phyloP scores from a whole-genome alignment of 495 filamentous ascomycete species.

The Gamarada debralockiae region DNA sequence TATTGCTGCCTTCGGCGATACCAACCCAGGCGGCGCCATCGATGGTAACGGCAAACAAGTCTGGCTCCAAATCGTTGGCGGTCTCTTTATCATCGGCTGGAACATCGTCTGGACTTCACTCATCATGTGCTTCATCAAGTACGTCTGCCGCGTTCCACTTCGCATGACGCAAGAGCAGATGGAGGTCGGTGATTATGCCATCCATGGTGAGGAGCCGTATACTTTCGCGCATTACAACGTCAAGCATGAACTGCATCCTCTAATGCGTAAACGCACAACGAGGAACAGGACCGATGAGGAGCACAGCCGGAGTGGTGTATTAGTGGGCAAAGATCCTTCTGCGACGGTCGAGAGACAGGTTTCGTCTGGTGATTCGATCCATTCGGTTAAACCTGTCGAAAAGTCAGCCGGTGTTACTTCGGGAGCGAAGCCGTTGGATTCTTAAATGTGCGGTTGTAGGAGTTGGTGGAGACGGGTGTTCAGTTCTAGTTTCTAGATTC shows the following conservation, averaged over 20 bases:
- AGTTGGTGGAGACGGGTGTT: too few relatives aligned
- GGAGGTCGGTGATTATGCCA: conserved; percentile 45
- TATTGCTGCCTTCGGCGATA: conserved; percentile 43
- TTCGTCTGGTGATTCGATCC: background rate
- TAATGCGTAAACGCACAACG: conserved; percentile 1
- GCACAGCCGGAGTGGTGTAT: background rate
- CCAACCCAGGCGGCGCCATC: conserved; percentile 48
- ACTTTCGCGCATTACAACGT: conserved; percentile 30
- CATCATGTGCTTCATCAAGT: conserved; percentile 52
- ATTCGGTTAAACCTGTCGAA: background rate
- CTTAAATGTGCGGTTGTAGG: too few relatives aligned
- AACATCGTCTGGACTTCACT: conserved; percentile 51
- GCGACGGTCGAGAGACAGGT: background rate
- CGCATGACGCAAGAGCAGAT: conserved; percentile 44
- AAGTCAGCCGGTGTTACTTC: too few relatives aligned
- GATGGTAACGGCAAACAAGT: conserved; percentile 50
- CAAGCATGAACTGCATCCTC: conserved; percentile 14
- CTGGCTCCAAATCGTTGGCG: conserved; percentile 50
- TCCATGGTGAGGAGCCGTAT: conserved; percentile 50
- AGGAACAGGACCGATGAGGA: conserved; percentile 4
- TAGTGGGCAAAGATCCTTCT: conserved; percentile 11
- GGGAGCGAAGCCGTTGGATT: too few relatives aligned
- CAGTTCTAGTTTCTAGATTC: too few relatives aligned
- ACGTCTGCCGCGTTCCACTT: conserved; percentile 46
- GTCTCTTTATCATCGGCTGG: conserved; percentile 52